phyloP scores from a whole-genome alignment of 2,329 filamentous ascomycete species.

The Pseudogymnoascus sp. region DNA sequence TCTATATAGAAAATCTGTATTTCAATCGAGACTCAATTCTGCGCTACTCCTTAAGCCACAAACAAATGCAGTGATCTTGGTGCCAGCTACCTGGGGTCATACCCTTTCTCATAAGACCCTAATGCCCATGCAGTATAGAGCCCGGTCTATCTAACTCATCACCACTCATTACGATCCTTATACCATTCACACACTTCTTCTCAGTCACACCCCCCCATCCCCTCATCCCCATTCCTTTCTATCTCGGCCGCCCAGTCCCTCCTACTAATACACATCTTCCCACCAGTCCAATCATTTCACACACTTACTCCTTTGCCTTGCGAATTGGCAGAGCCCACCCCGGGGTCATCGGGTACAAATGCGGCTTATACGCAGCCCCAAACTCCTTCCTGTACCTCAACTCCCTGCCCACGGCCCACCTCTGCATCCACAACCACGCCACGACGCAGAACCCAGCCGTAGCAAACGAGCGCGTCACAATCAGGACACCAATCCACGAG shows the following conservation, averaged over 20 bases:
- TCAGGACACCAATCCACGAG: conserved; percentile 74
- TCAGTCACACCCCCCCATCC: background rate
- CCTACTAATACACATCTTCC: background rate
- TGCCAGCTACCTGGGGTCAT: background rate
- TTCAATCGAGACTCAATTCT: background rate
- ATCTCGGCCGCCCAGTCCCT: background rate
- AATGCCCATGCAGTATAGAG: background rate
- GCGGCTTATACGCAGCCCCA: conserved; percentile 74
- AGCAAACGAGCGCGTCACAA: conserved; percentile 71
- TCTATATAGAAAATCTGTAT: background rate
- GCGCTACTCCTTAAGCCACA: background rate
- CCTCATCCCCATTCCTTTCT: background rate
- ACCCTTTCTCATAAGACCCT: background rate
- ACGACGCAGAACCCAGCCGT: conserved; percentile 69
- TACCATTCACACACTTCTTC: background rate
- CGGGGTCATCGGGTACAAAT: conserved; percentile 6
- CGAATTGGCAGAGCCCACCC: background rate
- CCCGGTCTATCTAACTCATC: background rate
- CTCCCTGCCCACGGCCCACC: conserved; percentile 91
- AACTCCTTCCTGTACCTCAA: conserved; percentile 82
- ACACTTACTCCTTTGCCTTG: conserved; percentile 1
- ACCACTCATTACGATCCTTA: background rate
- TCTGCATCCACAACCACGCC: conserved; percentile 70
- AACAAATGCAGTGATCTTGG: background rate
- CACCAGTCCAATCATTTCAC: background rate